Percentiles rank a stretch among this genome's conserved stretches.
These are phyloP conservation scores for Allium cepa DNA, from an alignment of 106 monocot genomes.

Conservation along the genomic window DNA sequence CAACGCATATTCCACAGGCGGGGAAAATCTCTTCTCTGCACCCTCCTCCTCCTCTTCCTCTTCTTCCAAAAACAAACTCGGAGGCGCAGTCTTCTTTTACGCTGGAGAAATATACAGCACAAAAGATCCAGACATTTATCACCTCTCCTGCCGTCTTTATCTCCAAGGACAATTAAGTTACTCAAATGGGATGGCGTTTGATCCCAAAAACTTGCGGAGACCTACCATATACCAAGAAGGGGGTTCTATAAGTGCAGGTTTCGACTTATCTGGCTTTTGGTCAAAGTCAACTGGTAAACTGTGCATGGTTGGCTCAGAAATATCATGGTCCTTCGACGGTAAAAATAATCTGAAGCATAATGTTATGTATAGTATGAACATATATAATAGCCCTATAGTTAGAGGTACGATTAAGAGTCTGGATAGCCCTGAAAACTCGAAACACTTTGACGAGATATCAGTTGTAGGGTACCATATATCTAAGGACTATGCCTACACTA, in stretches of 20 bases:
- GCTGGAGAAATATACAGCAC: slow-evolving; percentile 6
- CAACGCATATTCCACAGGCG: slow-evolving; percentile 19
- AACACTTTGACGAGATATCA: slow-evolving; percentile 21
- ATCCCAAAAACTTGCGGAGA: background rate
- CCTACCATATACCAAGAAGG: background rate
- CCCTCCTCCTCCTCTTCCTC: background rate
- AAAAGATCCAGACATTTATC: background rate
- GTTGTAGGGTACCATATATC: slow-evolving; percentile 24
- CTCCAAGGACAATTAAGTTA: background rate
- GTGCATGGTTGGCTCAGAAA: slow-evolving; percentile 11
- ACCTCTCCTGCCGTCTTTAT: slow-evolving; percentile 15
- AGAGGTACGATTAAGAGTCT: slow-evolving; percentile 31
- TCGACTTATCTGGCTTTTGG: slow-evolving; percentile 8
- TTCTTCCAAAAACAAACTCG: background rate
- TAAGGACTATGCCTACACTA: slow-evolving; percentile 27
- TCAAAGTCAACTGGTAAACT: background rate
- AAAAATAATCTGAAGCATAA: background rate
- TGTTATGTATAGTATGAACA: slow-evolving; percentile 20
- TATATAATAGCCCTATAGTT: slow-evolving; percentile 11
- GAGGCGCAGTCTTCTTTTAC: slow-evolving; percentile 16
- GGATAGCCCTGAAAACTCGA: background rate
- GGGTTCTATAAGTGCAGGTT: background rate
- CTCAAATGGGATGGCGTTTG: no score
- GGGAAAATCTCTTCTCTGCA: slow-evolving; percentile 7
- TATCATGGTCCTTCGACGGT: background rate